A percentile compares a stretch with the other conserved stretches of the same genome.
phyloP scores from a whole-genome alignment of 2,329 filamentous ascomycete species.

The Fusarium dlaminii region DNA sequence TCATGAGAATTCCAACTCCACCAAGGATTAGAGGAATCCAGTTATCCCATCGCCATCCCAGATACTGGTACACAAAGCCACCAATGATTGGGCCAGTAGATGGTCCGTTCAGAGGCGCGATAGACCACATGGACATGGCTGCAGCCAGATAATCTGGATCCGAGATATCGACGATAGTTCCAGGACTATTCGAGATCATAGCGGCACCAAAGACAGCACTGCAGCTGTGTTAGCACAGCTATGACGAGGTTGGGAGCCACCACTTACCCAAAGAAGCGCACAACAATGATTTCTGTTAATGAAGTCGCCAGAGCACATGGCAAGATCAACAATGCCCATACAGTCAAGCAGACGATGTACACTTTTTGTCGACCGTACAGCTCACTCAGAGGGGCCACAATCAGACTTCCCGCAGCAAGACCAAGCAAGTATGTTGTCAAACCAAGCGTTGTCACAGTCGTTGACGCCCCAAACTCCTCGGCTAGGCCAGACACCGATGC shows the following conservation, averaged over 20 bases:
- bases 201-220: slow-evolving; percentile 69
- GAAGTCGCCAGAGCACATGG: slow-evolving; percentile 77
- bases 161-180: slow-evolving; percentile 85
- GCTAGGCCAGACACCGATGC: slow-evolving; percentile 75
- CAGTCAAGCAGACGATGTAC: slow-evolving; percentile 70
- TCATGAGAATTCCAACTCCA: slow-evolving; percentile 67
- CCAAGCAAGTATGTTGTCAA: slow-evolving; percentile 83
- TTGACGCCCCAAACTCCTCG: slow-evolving; percentile 68
- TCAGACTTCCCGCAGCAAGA: slow-evolving; percentile 74
- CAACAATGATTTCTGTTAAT: slow-evolving; percentile 72
- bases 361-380: slow-evolving; percentile 75
- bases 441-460: slow-evolving; percentile 75
- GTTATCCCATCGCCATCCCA: slow-evolving; percentile 90
- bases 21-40: slow-evolving; percentile 82
- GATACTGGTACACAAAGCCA: slow-evolving; percentile 74
- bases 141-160: slow-evolving; percentile 81
- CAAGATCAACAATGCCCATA: slow-evolving; percentile 75
- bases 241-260: background rate
- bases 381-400: slow-evolving; percentile 79
- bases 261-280: slow-evolving; percentile 75
- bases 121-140: slow-evolving; percentile 84
- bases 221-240: background rate
- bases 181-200: slow-evolving; percentile 85
- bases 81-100: slow-evolving; percentile 64
- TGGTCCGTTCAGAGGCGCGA: slow-evolving; percentile 85